These are phyloP conservation scores for Crithidia sp. DNA, from an alignment of 208 protist genomes.

Conservation along the genomic window DNA sequence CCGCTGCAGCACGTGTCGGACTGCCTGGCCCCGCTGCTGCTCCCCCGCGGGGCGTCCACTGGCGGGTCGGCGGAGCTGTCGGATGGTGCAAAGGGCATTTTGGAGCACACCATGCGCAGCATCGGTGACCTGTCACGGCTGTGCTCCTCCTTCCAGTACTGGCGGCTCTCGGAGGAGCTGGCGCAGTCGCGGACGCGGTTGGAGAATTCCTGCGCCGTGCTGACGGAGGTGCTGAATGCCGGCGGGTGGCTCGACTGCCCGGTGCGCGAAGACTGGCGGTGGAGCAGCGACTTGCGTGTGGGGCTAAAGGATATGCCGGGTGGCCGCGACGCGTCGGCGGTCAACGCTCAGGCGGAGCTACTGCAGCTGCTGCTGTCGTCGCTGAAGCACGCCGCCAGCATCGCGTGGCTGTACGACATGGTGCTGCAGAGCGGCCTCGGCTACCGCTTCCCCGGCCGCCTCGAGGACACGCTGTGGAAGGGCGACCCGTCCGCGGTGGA, in stretches of 20 bases:
- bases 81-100: conserved; percentile 38
- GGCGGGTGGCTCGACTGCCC: conserved; percentile 62
- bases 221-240: conserved; percentile 39
- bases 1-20: conserved; percentile 22
- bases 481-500: conserved; percentile 38
- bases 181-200: conserved; percentile 23
- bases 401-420: conserved; percentile 66
- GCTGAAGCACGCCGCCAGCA: conserved; percentile 39
- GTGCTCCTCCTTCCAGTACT: conserved; percentile 46
- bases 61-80: conserved; percentile 30
- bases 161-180: conserved; percentile 46
- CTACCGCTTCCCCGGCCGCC: conserved; percentile 29
- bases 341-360: conserved; percentile 61
- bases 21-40: conserved; percentile 34
- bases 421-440: conserved; percentile 28
- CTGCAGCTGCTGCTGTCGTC: conserved; percentile 49
- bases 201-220: conserved; percentile 19
- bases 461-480: conserved; percentile 52
- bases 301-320: neutral
- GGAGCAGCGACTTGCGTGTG: conserved; percentile 8
- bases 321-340: conserved; percentile 33
- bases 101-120: conserved; percentile 34
- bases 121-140: conserved; percentile 37
- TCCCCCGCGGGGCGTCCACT: conserved; percentile 20
- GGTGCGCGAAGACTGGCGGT: conserved; percentile 12